Percentiles rank a stretch among this genome's conserved stretches.
phyloP scores from a whole-genome alignment of 768 basidiomycete species.

The Kwoniella pini region DNA sequence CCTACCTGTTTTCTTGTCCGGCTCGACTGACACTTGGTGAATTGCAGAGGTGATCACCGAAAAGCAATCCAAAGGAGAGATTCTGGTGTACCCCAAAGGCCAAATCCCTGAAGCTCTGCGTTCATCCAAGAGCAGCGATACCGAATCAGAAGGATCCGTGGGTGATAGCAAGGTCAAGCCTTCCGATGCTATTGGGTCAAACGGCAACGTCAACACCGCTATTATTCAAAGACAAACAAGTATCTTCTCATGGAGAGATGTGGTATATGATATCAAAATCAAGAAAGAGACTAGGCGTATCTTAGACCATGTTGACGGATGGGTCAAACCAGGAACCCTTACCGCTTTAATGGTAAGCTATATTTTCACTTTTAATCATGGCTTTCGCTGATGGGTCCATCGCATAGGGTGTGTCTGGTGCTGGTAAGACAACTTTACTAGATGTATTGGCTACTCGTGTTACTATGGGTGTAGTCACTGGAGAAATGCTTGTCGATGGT shows the following conservation, averaged over 20 bases:
- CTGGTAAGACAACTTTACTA: conserved; percentile 55
- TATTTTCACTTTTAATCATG: conserved; percentile 62
- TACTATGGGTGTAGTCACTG: conserved; percentile 58
- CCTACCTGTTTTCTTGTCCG: neutral
- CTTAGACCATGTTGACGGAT: conserved; percentile 53
- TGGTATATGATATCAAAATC: conserved; percentile 55
- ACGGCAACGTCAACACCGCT: conserved; percentile 17
- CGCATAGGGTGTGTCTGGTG: conserved; percentile 60
- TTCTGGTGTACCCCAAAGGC: conserved; percentile 54
- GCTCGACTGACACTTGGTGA: no score
- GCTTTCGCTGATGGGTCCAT: conserved; percentile 60
- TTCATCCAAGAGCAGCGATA: conserved; percentile 24
- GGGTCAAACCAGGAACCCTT: conserved; percentile 49
- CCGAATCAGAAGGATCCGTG: conserved; percentile 29
- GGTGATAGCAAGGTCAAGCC: conserved; percentile 16
- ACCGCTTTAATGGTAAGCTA: conserved; percentile 55
- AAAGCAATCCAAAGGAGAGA: conserved; percentile 55
- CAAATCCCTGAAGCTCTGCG: conserved; percentile 42
- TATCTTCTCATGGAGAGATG: conserved; percentile 54
- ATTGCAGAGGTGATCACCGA: conserved; percentile 50
- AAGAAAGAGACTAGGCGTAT: conserved; percentile 58
- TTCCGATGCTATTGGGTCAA: conserved; percentile 1
- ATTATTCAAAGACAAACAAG: conserved; percentile 53
- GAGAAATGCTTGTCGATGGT: conserved; percentile 58
- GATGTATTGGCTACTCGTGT: conserved; percentile 53